Base-by-base conservation (phyloP, 345 rosid genomes). In the Boechera retrofracta region DNA sequence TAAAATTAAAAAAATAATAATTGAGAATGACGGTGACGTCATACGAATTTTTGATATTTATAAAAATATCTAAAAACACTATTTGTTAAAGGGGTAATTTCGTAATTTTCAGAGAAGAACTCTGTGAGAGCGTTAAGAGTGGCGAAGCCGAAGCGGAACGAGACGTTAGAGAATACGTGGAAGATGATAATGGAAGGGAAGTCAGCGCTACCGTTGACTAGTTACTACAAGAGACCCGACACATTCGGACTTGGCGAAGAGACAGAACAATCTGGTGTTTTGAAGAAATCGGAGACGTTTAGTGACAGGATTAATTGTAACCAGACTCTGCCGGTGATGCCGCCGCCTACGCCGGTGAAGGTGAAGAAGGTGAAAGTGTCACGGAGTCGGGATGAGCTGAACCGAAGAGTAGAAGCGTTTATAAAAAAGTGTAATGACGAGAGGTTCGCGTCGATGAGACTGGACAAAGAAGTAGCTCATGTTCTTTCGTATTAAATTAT, bases 151-250 rank as follows among this genome's bases (percentile, higher is more conserved):
- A 86, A 74, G 58, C 80, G 84, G 52, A 80, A 87, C 5, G 96
- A 92, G 69, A 88, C 96, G 65, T 49, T 92, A 33, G 96, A 92
- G 86, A 86, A 76, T 77, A 90, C 96, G 53, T 88, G 96, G 97
- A 90, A 85, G 82, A 67, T 69, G 86, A 92, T 92, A 71, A 87
- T 87, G 70, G 97, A 86, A 60, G 92, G 93, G 9, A 80, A 86
- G 16, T 64, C 86, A 3, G 70, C 84, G 76, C 39, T 64, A 21
- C 16, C 16, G 16, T 16, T 16, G 16, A 16, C 16, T 16, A 16
- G 16, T 16, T 16, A 16, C 16, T 16, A 16, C 16, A 16, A 16
- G 16, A 16, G 16, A 16, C 16, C 16, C 16, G 16, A 16, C 16
- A 16, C 16, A 16, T 16, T 16, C 16, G 16, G 16, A 16, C 16